phyloP scores from a whole-genome alignment of 2,329 filamentous ascomycete species.

The Aspergillus hiratsukae region DNA sequence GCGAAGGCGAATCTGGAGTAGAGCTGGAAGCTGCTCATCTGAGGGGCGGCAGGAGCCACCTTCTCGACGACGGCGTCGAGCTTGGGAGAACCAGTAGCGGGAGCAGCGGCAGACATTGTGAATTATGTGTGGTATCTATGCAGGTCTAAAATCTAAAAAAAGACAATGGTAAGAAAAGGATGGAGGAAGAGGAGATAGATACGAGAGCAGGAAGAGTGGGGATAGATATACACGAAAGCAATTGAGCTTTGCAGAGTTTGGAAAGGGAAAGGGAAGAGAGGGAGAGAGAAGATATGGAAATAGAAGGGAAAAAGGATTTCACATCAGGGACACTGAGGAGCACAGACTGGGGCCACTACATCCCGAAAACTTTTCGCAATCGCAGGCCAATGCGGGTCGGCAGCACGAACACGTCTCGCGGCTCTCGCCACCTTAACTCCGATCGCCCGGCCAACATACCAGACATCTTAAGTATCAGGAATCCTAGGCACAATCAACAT shows the following conservation, averaged over 20 bases:
- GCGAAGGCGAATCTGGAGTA: conserved; percentile 97
- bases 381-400: conserved; percentile 24
- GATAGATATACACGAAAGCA: conserved; percentile 7
- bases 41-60: conserved; percentile 20
- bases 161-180: conserved; percentile 10
- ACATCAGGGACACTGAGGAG: not conserved
- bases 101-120: conserved; percentile 40
- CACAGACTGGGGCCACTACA: conserved; percentile 12
- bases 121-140: conserved; percentile 14
- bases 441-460: conserved; percentile 16
- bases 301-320: conserved; percentile 16
- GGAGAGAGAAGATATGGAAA: conserved; percentile 24
- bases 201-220: conserved; percentile 3
- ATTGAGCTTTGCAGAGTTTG: conserved; percentile 16
- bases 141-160: conserved; percentile 11
- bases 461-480: not conserved
- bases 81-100: conserved; percentile 50
- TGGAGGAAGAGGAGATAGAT: conserved; percentile 8
- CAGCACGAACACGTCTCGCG: conserved; percentile 9
- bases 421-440: conserved; percentile 18
- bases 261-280: conserved; percentile 11
- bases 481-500: not conserved
- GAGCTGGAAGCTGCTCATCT: conserved; percentile 63
- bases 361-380: conserved; percentile 35
- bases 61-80: conserved; percentile 34